A percentile compares a stretch with the other conserved stretches of the same genome.
phyloP scores from a whole-genome alignment of 2,329 filamentous ascomycete species.

The Penicillium verrucosum region DNA sequence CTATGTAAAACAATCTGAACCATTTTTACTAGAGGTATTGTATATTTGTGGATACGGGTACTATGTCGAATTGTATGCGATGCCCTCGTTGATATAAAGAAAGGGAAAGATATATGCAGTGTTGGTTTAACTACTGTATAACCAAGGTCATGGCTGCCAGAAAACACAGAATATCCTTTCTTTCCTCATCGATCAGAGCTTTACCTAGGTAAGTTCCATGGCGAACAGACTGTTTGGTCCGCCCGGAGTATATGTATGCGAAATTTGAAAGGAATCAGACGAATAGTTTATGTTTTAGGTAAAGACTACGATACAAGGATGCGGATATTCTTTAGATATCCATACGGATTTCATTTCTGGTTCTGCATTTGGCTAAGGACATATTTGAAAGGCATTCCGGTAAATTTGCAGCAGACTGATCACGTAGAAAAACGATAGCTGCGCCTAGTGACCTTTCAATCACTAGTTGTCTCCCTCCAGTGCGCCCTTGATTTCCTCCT shows the following conservation, averaged over 20 bases:
- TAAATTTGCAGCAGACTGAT: background rate
- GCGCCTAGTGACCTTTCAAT: background rate
- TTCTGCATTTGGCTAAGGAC: background rate
- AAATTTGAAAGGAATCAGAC: no score
- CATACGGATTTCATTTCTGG: background rate
- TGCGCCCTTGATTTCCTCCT: background rate
- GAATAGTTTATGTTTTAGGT: no score
- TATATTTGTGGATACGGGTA: no score
- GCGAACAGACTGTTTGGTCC: slow-evolving; percentile 86
- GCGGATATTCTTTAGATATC: background rate
- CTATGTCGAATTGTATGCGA: no score
- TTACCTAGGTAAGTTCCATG: slow-evolving; percentile 61
- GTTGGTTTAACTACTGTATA: no score
- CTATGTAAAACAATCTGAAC: no score
- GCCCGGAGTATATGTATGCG: slow-evolving; percentile 48
- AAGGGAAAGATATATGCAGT: no score
- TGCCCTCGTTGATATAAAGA: no score
- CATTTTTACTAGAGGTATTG: no score
- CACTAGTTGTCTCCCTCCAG: background rate
- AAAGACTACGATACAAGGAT: background rate
- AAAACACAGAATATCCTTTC: slow-evolving; percentile 91
- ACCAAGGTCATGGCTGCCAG: slow-evolving; percentile 81
- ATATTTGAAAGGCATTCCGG: background rate
- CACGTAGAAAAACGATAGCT: background rate
- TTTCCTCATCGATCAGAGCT: slow-evolving; percentile 80